Evolutionary conservation across 2,329 filamentous ascomycete species (phyloP), one percentile per base, ranked within the genome.

Genomic region (Aureobasidium namibiae): DNA sequence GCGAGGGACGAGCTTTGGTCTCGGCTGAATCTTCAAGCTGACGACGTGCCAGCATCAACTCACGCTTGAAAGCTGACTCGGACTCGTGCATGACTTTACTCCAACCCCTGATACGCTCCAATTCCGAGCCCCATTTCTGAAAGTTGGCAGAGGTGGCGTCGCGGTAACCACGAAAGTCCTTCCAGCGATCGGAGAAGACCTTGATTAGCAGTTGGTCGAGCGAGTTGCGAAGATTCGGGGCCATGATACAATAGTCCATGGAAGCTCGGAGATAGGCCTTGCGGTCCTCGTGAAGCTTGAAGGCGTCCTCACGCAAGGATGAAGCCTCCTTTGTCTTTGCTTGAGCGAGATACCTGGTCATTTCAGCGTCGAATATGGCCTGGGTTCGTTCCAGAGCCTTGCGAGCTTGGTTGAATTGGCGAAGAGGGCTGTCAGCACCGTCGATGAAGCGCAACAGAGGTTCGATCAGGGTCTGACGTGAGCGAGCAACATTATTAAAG

Each of bases 271-370:
- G 79, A 71, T 99, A 99, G 33, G 86, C 83, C 69, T 94, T 95
- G 61, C 92, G 84, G 24, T 90, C 89, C 76, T 97, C 94, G 70
- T 96, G 94, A 38, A 97, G 84, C 70, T 94, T 87, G 68, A 99
- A 99, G 0, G 94, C 94, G 73, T 99, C 94, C 72, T 99, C 94
- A 61, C 94, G 83, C 59, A 99, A 78, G 1, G 91, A 84, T 0
- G 91, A 96, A 0, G 92, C 84, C 73, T 99, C 94, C 74, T 97
- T 99, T 6, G 90, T 87, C 77, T 96, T 97, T 64, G 86, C 88
- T 73, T 96, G 91, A 3, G 82, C 79, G 5, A 91, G 82, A 69
- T 95, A 97, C 61, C 92, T 85, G 23, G 89, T 83, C 60, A 96
- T 81, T 3, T 89, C 84, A 58, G 82, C 82, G 71, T 99, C 94